These are phyloP conservation scores for Teunomyces pallodes DNA, from an alignment of 805 yeast species.

Conservation along the genomic window DNA sequence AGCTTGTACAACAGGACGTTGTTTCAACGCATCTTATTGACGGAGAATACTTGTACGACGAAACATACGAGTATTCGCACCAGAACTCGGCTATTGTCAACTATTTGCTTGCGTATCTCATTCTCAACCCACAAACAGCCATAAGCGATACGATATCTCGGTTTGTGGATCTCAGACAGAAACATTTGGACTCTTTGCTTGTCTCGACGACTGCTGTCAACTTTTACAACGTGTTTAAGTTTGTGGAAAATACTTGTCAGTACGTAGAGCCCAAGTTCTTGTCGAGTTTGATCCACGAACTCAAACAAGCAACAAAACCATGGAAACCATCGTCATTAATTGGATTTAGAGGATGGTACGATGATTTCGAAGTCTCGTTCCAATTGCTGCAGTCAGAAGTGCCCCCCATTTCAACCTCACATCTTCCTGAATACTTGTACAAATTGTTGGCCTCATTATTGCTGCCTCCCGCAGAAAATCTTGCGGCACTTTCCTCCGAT, in stretches of 20 bases:
- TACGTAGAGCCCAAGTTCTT: conserved; percentile 24
- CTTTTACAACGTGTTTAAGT: conserved; percentile 29
- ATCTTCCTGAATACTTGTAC: neutral
- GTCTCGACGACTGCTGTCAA: conserved; percentile 11
- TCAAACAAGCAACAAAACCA: conserved; percentile 12
- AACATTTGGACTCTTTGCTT: conserved; percentile 1
- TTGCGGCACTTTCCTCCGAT: neutral
- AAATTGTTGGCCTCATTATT: neutral
- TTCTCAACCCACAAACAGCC: conserved; percentile 13
- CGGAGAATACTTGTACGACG: conserved; percentile 16
- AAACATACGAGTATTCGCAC: conserved; percentile 12
- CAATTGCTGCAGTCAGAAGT: neutral
- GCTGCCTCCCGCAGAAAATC: neutral
- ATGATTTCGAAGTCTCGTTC: conserved; percentile 14
- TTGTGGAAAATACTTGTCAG: conserved; percentile 32
- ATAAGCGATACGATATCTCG: neutral
- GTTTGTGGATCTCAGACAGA: neutral
- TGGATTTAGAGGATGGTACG: conserved; percentile 35
- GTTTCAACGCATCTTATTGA: conserved; percentile 9
- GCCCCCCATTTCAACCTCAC: neutral
- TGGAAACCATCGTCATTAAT: conserved; percentile 29
- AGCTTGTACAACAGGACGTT: neutral
- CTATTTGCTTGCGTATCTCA: conserved; percentile 29
- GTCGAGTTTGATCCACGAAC: conserved; percentile 11
- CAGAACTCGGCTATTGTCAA: conserved; percentile 27